A percentile compares a stretch with the other conserved stretches of the same genome.
phyloP scores from a whole-genome alignment of 2,329 filamentous ascomycete genomes.

The Talaromyces albobiverticillius region DNA sequence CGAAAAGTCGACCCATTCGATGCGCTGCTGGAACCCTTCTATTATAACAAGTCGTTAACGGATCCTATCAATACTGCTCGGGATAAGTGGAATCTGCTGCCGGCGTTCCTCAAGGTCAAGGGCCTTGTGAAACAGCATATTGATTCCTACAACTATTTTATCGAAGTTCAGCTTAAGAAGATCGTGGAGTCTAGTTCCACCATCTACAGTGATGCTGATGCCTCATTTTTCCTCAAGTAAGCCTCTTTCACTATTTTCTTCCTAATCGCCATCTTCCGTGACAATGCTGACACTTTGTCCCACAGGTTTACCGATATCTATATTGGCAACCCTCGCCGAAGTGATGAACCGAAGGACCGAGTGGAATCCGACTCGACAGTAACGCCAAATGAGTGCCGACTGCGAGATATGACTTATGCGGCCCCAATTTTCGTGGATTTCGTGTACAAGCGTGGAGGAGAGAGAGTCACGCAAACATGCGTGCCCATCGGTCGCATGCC shows the following conservation, averaged over 20 bases:
- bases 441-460: constrained; percentile 78
- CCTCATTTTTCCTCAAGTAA: constrained; percentile 82
- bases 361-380: constrained; percentile 53
- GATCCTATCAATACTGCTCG: constrained; percentile 67
- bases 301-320: constrained; percentile 76
- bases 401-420: constrained; percentile 97
- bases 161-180: constrained; percentile 94
- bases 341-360: constrained; percentile 63
- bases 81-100: constrained; percentile 96
- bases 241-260: constrained; percentile 6
- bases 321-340: constrained; percentile 75
- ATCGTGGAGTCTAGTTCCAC: constrained; percentile 89
- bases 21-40: constrained; percentile 66
- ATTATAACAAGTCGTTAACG: constrained; percentile 64
- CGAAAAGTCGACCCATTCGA: constrained; percentile 50
- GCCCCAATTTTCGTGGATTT: constrained; percentile 93
- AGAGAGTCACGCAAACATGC: constrained; percentile 64
- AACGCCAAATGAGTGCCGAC: constrained; percentile 91
- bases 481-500: constrained; percentile 87
- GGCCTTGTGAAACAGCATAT: constrained; percentile 96
- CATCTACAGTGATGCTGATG: constrained; percentile 88
- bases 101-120: constrained; percentile 97
- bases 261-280: not conserved
- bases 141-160: constrained; percentile 98
- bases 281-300: not conserved